Evolutionary conservation across 2,329 filamentous ascomycete species (phyloP).

Genomic region (Epichloe uncinata): DNA sequence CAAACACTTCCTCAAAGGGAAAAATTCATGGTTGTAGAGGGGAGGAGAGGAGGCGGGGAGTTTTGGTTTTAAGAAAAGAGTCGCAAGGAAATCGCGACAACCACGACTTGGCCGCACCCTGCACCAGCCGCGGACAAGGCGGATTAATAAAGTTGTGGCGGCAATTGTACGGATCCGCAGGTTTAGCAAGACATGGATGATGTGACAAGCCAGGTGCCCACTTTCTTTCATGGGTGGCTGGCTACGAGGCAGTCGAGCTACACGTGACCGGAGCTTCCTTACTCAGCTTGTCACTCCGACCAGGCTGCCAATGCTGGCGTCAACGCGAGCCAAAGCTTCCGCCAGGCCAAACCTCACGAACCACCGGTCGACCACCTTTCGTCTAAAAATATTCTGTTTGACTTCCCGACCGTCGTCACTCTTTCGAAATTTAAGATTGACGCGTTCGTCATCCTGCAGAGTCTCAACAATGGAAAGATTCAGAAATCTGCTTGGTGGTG

Average conservation of each 20-base stretch:
- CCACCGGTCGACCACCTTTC: not conserved
- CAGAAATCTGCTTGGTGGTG: slow-evolving; percentile 73
- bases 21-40: not conserved
- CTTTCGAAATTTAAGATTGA: not conserved
- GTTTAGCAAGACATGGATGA: not conserved
- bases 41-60: not conserved
- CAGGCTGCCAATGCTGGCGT: slow-evolving; percentile 8
- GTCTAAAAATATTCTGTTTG: not conserved
- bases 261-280: slow-evolving; percentile 9
- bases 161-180: slow-evolving; percentile 4
- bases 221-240: not conserved
- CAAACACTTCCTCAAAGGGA: not conserved
- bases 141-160: slow-evolving; percentile 21
- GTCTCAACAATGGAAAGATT: slow-evolving; percentile 67
- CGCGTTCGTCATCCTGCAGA: not conserved
- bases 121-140: slow-evolving; percentile 4
- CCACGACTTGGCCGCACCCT: not conserved
- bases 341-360: not conserved
- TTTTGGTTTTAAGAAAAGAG: not conserved
- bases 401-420: not conserved
- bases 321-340: slow-evolving; percentile 4
- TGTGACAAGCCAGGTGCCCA: not conserved
- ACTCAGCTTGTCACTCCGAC: slow-evolving; percentile 8
- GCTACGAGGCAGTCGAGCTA: not conserved
- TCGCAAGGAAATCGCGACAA: slow-evolving; percentile 2